These are phyloP conservation scores for Pelargonium myrrhifolium DNA, from an alignment of 441 rosid species.

Conservation along the genomic window DNA sequence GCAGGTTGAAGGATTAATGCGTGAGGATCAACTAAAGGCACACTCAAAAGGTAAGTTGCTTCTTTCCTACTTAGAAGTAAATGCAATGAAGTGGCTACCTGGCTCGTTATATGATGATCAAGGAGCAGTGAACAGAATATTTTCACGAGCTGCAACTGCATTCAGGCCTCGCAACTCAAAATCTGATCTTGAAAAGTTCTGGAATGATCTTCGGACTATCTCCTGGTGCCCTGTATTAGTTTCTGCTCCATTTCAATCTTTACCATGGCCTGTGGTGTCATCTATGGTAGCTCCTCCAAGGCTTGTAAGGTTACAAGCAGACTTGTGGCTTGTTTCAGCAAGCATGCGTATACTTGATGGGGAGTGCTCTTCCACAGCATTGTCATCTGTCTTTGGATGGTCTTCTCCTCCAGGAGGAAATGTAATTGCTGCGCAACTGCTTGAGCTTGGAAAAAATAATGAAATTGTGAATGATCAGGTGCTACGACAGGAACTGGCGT, in stretches of 20 bases:
- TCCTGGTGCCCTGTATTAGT: conserved; percentile 98
- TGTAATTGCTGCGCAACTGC: conserved; percentile 94
- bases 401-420: conserved; percentile 90
- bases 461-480: conserved; percentile 71
- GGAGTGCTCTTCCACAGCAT: conserved; percentile 90
- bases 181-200: conserved; percentile 76
- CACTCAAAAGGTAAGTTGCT: conserved; percentile 72
- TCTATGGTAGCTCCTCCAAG: conserved; percentile 94
- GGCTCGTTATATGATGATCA: conserved; percentile 55
- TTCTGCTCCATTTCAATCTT: conserved; percentile 67
- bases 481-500: conserved; percentile 80
- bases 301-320: conserved; percentile 78
- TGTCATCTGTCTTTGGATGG: conserved; percentile 93
- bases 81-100: conserved; percentile 88
- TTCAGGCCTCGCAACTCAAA: conserved; percentile 72
- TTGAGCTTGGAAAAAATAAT: conserved; percentile 97
- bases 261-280: conserved; percentile 92
- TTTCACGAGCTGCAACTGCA: conserved; percentile 87
- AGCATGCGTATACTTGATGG: conserved; percentile 97
- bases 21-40: conserved; percentile 67
- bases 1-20: conserved; percentile 66
- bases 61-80: conserved; percentile 84
- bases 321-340: conserved; percentile 95
- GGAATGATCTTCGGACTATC: conserved; percentile 81
- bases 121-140: conserved; percentile 61